Conservation (phyloP, 2,329 filamentous ascomycete genomes). For the Cyphellophora europaea region DNA sequence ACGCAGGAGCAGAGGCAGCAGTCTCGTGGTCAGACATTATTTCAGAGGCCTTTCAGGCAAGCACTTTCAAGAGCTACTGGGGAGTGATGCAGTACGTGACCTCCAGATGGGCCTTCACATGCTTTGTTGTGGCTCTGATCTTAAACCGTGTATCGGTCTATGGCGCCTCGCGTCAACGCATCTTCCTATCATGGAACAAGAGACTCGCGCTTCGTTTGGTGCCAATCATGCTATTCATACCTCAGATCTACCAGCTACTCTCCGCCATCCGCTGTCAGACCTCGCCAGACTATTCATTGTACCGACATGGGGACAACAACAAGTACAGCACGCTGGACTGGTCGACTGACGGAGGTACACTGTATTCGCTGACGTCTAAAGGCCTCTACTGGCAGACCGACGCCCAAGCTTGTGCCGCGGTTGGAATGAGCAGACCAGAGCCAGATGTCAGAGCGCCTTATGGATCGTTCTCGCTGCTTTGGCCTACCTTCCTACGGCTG, state of each 20-base stretch:
- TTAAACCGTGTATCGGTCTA: constrained; percentile 91
- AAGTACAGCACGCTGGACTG: constrained; percentile 62
- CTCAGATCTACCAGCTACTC: constrained; percentile 61
- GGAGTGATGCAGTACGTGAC: constrained; percentile 86
- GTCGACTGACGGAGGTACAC: constrained; percentile 55
- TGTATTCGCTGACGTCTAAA: constrained; percentile 63
- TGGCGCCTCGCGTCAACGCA: constrained; percentile 71
- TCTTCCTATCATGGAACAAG: constrained; percentile 65
- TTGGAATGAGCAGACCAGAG: constrained; percentile 57
- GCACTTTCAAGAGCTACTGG: constrained; percentile 57
- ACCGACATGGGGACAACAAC: constrained; percentile 60
- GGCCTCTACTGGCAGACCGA: constrained; percentile 68
- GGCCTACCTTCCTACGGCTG: constrained; percentile 42
- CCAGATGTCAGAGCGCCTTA: constrained; percentile 48
- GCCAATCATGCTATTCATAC: constrained; percentile 60
- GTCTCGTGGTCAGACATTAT: constrained; percentile 27
- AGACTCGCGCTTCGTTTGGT: constrained; percentile 61
- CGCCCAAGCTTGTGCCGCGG: constrained; percentile 62
- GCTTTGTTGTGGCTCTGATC: constrained; percentile 75
- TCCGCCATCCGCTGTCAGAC: constrained; percentile 91
- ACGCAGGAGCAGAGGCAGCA: constrained; percentile 25
- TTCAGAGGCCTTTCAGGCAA: constrained; percentile 34
- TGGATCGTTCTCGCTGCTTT: constrained; percentile 64
- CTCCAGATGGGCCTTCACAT: constrained; percentile 84
- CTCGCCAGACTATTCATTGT: constrained; percentile 57